Conservation (phyloP, 768 basidiomycete species). For the Chiua virens region DNA sequence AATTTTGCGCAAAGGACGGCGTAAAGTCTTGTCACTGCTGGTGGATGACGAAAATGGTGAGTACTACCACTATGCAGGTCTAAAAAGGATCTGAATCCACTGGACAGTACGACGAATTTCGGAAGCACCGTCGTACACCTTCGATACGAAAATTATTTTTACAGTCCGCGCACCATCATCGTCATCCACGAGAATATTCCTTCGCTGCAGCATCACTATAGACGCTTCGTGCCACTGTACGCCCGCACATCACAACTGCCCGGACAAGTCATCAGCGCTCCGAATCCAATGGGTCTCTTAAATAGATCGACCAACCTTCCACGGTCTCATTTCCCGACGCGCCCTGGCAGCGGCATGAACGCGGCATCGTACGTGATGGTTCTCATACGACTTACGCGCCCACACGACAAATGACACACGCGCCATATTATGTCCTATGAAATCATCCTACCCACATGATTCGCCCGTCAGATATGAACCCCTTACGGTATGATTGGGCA, state of each 20-base stretch:
- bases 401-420: conserved; percentile 40
- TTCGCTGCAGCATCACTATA: too few relatives aligned
- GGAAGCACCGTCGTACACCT: too few relatives aligned
- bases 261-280: conserved; percentile 5
- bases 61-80: too few relatives aligned
- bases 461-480: neutral
- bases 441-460: conserved; percentile 29
- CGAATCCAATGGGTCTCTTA: neutral
- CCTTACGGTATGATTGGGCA: too few relatives aligned
- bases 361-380: conserved; percentile 33
- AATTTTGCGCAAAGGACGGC: too few relatives aligned
- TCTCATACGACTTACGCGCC: conserved; percentile 43
- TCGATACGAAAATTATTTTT: too few relatives aligned
- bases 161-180: too few relatives aligned
- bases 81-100: neutral
- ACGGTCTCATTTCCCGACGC: conserved; percentile 14
- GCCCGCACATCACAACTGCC: conserved; percentile 37
- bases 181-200: too few relatives aligned
- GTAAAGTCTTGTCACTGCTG: too few relatives aligned
- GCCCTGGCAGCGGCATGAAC: conserved; percentile 37
- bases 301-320: conserved; percentile 16
- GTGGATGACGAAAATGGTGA: too few relatives aligned
- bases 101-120: neutral
- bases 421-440: conserved; percentile 39
- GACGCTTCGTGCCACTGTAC: conserved; percentile 42